Evolutionary conservation across 495 filamentous ascomycete species (phyloP).

Genomic region (Talaromyces adpressus): DNA sequence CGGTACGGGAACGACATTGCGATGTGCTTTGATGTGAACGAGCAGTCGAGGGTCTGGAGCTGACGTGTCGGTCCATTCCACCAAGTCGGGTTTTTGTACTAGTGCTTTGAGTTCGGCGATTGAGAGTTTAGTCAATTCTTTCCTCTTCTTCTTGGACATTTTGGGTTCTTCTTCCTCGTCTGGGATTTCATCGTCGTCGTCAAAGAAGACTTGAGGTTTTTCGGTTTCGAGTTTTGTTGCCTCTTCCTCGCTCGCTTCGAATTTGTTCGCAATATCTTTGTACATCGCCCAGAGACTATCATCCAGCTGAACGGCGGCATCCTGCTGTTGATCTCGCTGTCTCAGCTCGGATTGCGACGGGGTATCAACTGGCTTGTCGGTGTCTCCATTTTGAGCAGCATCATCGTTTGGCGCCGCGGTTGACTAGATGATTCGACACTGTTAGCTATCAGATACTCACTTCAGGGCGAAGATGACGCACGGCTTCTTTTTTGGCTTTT

Average conservation of each 20-base stretch:
- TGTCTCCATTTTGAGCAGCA: not conserved
- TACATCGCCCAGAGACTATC: constrained; percentile 63
- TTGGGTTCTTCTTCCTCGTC: constrained; percentile 75
- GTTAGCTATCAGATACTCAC: constrained; percentile 19
- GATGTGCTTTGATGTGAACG: constrained; percentile 88
- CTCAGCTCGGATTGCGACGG: not conserved
- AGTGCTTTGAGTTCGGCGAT: constrained; percentile 92
- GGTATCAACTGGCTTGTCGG: not conserved
- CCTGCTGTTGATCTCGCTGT: constrained; percentile 11
- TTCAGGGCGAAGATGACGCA: constrained; percentile 16
- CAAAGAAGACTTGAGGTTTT: constrained; percentile 81
- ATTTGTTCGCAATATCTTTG: constrained; percentile 71
- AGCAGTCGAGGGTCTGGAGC: constrained; percentile 83
- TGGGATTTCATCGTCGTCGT: constrained; percentile 82
- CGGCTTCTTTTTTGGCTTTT: constrained; percentile 70
- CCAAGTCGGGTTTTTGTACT: constrained; percentile 84
- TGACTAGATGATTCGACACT: constrained; percentile 19
- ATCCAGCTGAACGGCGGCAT: constrained; percentile 18
- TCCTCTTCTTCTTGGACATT: constrained; percentile 88
- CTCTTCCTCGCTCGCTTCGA: constrained; percentile 53
- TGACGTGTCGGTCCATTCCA: constrained; percentile 97
- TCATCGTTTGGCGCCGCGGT: constrained; percentile 11
- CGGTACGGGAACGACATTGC: constrained; percentile 93
- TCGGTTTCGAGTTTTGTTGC: constrained; percentile 58
- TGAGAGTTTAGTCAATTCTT: constrained; percentile 83